phyloP scores from a whole-genome alignment of 2,329 filamentous ascomycete genomes.

The Rhinocladiella mackenziei region DNA sequence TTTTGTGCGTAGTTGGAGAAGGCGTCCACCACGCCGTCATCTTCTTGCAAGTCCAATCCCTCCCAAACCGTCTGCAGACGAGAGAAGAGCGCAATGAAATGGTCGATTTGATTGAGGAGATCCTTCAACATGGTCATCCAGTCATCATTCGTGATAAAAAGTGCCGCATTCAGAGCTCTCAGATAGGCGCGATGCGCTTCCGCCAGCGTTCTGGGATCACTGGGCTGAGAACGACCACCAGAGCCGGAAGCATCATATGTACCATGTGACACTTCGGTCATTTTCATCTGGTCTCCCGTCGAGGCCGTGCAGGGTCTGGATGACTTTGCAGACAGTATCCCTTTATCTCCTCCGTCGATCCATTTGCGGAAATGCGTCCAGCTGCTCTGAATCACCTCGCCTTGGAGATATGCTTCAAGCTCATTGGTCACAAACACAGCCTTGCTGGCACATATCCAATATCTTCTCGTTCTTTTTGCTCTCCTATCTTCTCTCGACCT shows the following conservation, averaged over 20 bases:
- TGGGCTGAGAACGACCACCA: background rate
- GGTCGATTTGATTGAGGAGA: constrained; percentile 61
- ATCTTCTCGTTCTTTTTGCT: constrained; percentile 65
- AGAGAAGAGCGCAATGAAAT: constrained; percentile 70
- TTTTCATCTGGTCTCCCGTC: constrained; percentile 11
- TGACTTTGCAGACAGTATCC: constrained; percentile 26
- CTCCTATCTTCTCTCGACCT: constrained; percentile 63
- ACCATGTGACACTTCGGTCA: constrained; percentile 10
- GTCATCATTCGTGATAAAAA: constrained; percentile 42
- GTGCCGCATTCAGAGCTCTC: constrained; percentile 52
- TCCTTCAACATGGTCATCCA: constrained; percentile 40
- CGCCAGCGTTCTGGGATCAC: constrained; percentile 77
- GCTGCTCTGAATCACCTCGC: constrained; percentile 75
- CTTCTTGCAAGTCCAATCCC: constrained; percentile 73
- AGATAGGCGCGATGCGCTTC: constrained; percentile 76
- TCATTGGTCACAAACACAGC: constrained; percentile 87
- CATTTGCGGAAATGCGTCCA: constrained; percentile 77
- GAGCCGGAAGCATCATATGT: background rate
- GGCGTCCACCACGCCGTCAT: constrained; percentile 75
- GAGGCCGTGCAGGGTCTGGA: constrained; percentile 40
- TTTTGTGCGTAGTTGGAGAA: constrained; percentile 69
- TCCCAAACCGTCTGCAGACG: constrained; percentile 73
- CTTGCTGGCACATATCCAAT: constrained; percentile 87
- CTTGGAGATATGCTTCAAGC: constrained; percentile 82
- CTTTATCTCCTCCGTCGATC: constrained; percentile 52